Percentiles rank a stretch among this genome's conserved stretches.
Evolutionary conservation across 164 flowering plant genomes (phyloP).

Genomic region (Kalanchoe fedtschenkoi): DNA sequence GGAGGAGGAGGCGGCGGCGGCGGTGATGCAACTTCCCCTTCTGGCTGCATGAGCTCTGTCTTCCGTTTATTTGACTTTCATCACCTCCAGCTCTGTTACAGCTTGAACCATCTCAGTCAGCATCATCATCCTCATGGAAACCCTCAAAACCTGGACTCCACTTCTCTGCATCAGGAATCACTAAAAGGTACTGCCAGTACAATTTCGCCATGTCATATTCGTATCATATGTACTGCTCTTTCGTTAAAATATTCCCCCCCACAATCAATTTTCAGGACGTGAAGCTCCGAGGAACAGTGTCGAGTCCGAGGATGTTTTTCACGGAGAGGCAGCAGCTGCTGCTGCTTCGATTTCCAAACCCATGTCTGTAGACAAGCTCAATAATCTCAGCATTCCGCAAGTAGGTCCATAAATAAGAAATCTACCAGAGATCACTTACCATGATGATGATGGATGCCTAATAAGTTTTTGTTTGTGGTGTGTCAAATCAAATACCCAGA

Average conservation of each 20-base stretch:
- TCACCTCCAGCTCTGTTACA: constrained; percentile 25
- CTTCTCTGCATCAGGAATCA: neutral
- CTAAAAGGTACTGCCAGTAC: constrained; percentile 7
- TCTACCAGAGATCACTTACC: neutral
- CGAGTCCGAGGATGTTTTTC: constrained; percentile 31
- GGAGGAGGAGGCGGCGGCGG: neutral
- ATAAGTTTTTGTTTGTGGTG: neutral
- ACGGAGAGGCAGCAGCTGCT: constrained; percentile 14
- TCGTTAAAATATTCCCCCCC: too few species aligned
- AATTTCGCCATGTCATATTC: too few species aligned
- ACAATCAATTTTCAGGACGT: too few species aligned
- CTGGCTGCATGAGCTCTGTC: constrained; percentile 66
- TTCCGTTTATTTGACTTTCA: constrained; percentile 63
- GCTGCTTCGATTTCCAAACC: constrained; percentile 15
- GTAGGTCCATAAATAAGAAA: constrained; percentile 31
- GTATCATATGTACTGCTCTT: too few species aligned
- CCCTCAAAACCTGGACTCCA: constrained; percentile 21
- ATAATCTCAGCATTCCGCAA: constrained; percentile 25
- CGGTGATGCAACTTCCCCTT: constrained; percentile 9
- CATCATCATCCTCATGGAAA: constrained; percentile 14
- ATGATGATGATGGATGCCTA: constrained; percentile 10
- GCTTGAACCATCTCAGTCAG: constrained; percentile 15
- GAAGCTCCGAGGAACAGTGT: constrained; percentile 90
- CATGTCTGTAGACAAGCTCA: constrained; percentile 14
- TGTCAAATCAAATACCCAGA: constrained; percentile 19